Base-by-base conservation (phyloP, 306 rosid species). In the Lotus japonicus region DNA sequence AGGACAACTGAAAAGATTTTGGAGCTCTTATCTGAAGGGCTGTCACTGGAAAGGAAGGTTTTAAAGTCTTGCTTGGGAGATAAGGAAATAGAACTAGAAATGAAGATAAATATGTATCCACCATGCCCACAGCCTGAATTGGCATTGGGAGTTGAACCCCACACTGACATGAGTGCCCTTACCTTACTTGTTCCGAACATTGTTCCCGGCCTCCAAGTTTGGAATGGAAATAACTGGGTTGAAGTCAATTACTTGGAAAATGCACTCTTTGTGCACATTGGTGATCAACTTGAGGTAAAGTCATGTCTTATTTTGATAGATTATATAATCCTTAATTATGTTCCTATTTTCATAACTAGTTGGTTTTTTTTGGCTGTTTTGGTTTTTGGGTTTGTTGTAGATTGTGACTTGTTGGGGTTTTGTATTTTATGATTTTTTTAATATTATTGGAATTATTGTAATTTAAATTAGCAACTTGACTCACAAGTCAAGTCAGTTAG, bases 41-140 rank as follows among this genome's bases (percentile, higher is more conserved):
- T 89, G 36, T 84, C 75, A 3, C 15, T 86, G 66, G 86, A 84
- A 58, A 56, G n/a, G 51, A 75, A 73, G 54, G 69, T 14, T n/a
- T 55, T 89, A 63, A 81, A 77, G 65, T 39, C 53, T 2, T 36
- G 45, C 1, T 58, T 89, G 18, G 87, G 88, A 68, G 87, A 15
- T 23, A 86, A 86, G 31, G 59, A 69, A 5, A 51, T 89, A 2
- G 86, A 86, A 50, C 1, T 75, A 21, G 90, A 89, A 69, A 86
- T 89, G 92, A 89, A 89, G 75, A 89, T 86, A 70, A 84, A 89
- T 53, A 77, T 89, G 86, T 89, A 86, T 52, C 92, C 92, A 5
- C 87, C 90, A 2, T 89, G 96, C 43, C 92, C 92, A 19, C 92
- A 87, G 12, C 92, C 90, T 10, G 67, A 89, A 18, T 55, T 84